Percentiles rank a stretch among this genome's conserved stretches.
phyloP scores from a whole-genome alignment of 2,329 filamentous ascomycete genomes.

The Aciculosporium take region DNA sequence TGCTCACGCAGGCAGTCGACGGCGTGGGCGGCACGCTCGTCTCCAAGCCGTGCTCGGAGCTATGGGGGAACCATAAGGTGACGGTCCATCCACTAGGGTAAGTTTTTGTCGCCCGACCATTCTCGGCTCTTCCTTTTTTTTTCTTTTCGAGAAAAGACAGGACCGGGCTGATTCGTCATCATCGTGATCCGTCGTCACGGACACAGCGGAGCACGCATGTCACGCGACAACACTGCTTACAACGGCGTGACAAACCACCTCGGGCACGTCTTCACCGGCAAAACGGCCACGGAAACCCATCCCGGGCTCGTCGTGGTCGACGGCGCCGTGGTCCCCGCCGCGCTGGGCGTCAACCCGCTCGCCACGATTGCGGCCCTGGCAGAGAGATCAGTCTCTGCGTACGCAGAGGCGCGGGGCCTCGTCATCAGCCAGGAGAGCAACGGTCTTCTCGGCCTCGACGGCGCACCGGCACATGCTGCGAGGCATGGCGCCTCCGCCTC shows the following conservation, averaged over 20 bases:
- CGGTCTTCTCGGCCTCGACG: constrained; percentile 39
- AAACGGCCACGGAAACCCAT: constrained; percentile 33
- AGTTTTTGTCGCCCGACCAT: no score
- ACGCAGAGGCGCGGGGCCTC: constrained; percentile 27
- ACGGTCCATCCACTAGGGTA: constrained; percentile 50
- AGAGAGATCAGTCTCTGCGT: constrained; percentile 44
- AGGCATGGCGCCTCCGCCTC: background rate
- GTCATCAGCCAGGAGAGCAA: constrained; percentile 32
- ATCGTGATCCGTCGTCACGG: constrained; percentile 3
- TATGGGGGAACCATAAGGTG: constrained; percentile 40
- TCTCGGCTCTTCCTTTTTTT: no score
- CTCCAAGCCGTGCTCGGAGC: constrained; percentile 41
- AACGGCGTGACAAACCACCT: constrained; percentile 47
- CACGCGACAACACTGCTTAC: constrained; percentile 38
- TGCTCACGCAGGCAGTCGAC: constrained; percentile 39
- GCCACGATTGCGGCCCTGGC: constrained; percentile 57
- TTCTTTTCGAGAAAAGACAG: no score
- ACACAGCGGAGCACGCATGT: constrained; percentile 47
- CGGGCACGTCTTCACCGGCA: constrained; percentile 44
- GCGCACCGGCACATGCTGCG: constrained; percentile 29
- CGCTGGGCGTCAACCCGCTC: constrained; percentile 52
- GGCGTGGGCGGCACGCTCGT: constrained; percentile 46
- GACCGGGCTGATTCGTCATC: no score
- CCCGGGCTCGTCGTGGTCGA: constrained; percentile 47
- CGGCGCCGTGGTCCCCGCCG: constrained; percentile 44